Evolutionary conservation across 352 stramenopile genomes (phyloP).

Genomic region (Pythium brachiatum): DNA sequence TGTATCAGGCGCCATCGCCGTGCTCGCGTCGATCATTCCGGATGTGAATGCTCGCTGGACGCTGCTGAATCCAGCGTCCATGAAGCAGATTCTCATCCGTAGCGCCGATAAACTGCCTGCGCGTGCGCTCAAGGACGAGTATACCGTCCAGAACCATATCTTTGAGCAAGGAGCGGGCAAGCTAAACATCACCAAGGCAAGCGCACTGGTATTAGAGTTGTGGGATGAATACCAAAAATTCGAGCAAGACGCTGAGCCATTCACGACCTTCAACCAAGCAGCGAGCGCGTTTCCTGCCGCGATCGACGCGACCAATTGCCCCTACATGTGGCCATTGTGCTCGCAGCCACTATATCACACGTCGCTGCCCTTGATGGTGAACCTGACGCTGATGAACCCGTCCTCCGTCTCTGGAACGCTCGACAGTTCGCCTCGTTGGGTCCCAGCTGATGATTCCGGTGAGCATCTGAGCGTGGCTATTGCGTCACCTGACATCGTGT

Average conservation of each 20-base stretch:
- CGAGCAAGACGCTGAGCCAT: constrained; percentile 1
- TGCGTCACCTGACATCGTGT: constrained; percentile 43
- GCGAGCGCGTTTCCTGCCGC: constrained; percentile 47
- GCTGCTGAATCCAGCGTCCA: constrained; percentile 58
- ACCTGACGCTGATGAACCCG: constrained; percentile 83
- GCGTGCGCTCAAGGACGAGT: constrained; percentile 30
- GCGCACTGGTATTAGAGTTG: constrained; percentile 37
- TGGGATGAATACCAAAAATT: constrained; percentile 34
- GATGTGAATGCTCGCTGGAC: constrained; percentile 41
- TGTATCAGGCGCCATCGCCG: constrained; percentile 66
- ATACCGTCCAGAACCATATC: constrained; percentile 67
- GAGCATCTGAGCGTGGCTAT: constrained; percentile 53
- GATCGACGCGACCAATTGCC: constrained; percentile 75
- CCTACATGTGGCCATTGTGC: constrained; percentile 87
- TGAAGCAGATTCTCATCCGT: constrained; percentile 68
- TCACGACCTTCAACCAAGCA: constrained; percentile 30
- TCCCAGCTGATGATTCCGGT: constrained; percentile 36
- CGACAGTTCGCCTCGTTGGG: constrained; percentile 48
- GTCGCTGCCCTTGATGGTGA: constrained; percentile 72
- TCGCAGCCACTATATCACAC: constrained; percentile 75
- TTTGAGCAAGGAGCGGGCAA: constrained; percentile 84
- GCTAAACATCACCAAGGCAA: constrained; percentile 66
- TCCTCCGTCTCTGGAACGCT: constrained; percentile 46
- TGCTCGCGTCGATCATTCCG: constrained; percentile 74
- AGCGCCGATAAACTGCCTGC: constrained; percentile 48